Evolutionary conservation across 306 rosid species (phyloP), one percentile per base, ranked within the genome.

Genomic region (Dryas alaskensis): DNA sequence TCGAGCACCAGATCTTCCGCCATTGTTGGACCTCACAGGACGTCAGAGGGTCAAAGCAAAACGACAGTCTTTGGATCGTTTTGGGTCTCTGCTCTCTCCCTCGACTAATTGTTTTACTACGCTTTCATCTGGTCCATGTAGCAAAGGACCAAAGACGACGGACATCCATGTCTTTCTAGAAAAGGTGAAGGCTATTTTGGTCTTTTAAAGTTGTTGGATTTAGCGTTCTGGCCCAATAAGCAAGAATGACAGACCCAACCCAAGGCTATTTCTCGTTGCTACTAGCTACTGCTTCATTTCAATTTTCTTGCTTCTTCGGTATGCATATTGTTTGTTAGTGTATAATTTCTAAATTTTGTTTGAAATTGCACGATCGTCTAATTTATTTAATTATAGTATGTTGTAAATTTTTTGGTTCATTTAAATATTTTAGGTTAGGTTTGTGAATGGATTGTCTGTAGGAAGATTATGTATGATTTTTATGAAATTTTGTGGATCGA

Each of bases 1-100:
- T 94, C 97, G 17, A 94, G 92, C 52, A 94, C 97, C 60, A 94
- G 92, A 88, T 94, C 99, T 86, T 88, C 99, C 71, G 99, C 97
- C 99, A 94, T 94, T 69, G 70, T 57, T 80, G 76, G 57, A 76
- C 43, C 75, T 47, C 31, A 66, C 37, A 52, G 48, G 64, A 46
- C 27, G 11, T 2, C 50, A 42, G 14, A 13, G 65, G 25, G 39
- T 67, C 2, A 0, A 63, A 70, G 74, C 44, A 11, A 4, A 71
- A 57, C 46, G 75, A 45, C 45, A 6, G 10, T 0, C 44, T 58
- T 44, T 58, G 27, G 37, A 10, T 67, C 69, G 48, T 0, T 55
- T 57, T 50, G 67, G 72, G 39, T 72, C 60, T 65, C 64, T 14
- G 16, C 12, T 47, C 40, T 50, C 37, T 7, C 7, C 48, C 13